Base-by-base conservation (phyloP, 257 asterid species). In the Solanum bukasovii region DNA sequence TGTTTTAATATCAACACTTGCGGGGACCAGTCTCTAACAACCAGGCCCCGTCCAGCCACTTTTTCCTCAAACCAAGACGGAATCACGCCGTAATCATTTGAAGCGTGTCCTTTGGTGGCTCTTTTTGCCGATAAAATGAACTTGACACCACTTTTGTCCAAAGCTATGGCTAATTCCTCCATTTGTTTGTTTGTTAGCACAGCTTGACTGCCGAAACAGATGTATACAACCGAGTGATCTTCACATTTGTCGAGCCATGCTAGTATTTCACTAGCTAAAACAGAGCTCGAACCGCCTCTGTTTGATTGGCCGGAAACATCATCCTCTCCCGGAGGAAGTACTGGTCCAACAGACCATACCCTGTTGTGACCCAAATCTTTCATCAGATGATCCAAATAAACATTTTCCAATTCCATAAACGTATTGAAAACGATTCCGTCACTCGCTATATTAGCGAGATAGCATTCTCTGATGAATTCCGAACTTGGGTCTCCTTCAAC, bases 151-250 rank as follows among this genome's bases (percentile, higher is more conserved):
- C 98, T 94, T 38, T 91, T 93, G 77, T 96, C 98, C 84, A 94
- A 63, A 1, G 94, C 96, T 13, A 20, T 9, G 4, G 93, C 68
- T 31, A 95, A 71, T 40, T 91, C 94, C 35, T 46, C 84, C 96
- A 94, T 93, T 87, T 96, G 99, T 33, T 90, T 37, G 68, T 94
- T 93, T 4, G 92, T 94, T 83, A 96, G 29, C 84, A 93, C 96
- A 0, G 96, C 93, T 84, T 94, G 98, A 88, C 98, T 96, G 23
- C 99, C 99, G 12, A 96, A 96, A 77, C 98, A 96, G 1, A 92
- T 94, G 23, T 92, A 96, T 40, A 94, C 92, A 2, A 95, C 98
- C 0, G 92, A 90, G 65, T 78, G 86, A 13, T 92, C 94, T 9
- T 84, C 87, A 59, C 96, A 91, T 29, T 56, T 52, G 87, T 94